Evolutionary conservation across 257 asterid species (phyloP), one percentile per base, ranked within the genome.

Genomic region (Solanum medicagineum): DNA sequence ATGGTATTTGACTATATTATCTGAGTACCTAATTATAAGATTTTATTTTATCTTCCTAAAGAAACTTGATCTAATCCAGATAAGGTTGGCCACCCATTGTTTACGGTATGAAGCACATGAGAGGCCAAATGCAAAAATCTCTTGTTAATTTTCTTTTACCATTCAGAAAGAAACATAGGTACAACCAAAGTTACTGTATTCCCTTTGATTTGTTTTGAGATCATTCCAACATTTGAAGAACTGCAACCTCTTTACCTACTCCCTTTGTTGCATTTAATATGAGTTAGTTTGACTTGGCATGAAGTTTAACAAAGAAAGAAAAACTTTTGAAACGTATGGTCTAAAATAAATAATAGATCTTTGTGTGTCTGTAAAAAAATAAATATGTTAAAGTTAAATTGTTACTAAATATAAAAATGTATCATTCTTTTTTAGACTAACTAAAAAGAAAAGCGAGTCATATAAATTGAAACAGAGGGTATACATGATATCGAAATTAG

Each of bases 41-140:
- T 40, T 16, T 19, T 63, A 19, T 49, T 62, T 86, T 81, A 19
- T 59, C 66, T 42, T 84, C 83, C 85, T 65, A 8, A 80, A 95
- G 98, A 98, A 97, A 26, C 98, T 95, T 82, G 98, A 92, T 92
- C 93, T 95, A 29, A 95, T 95, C 62, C 95, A 95, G 26, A 92
- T 95, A 74, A 87, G 94, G 42, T 75, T 95, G 84, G 98, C 98
- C 22, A 90, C 98, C 14, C 95, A 98, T 42, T 95, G 98, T 85
- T 86, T 95, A 88, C 97, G 94, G 80, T 94, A 95, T 74, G 98
- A 95, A 89, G 94, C 98, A n/a, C 95, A 98, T 17, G 98, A 95
- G 87, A 94, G 98, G 94, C 98, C 98, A 44, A 95, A 92, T 56
- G 91, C 95, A 36, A 1, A 94, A 92, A 87, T 92, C 97, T 17